Evolutionary conservation across 2,329 filamentous ascomycete species (phyloP), one percentile per base, ranked within the genome.

Genomic region (Venturia oleaginea): DNA sequence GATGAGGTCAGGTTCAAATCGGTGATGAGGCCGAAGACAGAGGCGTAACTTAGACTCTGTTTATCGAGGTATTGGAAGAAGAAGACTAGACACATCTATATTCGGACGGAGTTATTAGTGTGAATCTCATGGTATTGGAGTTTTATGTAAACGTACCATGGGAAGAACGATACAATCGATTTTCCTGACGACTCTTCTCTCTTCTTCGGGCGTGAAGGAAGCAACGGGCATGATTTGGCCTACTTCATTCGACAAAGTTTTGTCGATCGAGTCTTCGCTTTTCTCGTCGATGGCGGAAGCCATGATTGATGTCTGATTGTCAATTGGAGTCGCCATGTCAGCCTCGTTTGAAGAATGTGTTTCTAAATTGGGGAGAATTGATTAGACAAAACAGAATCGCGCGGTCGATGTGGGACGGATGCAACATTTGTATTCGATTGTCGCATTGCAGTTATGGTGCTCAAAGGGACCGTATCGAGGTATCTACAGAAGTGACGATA

Each of bases 41-140:
- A 73, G 1, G 79, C 80, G 69, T 82, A 83, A 67, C 75, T 79
- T 1, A 83, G 72, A 64, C 76, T 79, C 61, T 82, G 80, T 70
- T 79, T 83, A 71, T 82, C 77, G 10, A 80, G 69, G 59, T 79
- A 71, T 66, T 72, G 70, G 0, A 67, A 65, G 67, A 72, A 69
- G 64, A 73, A 72, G 48, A 71, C 55, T 2, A 37, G 8, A 27
- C 55, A 59, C 55, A 59, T 59, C 55, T 24, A n/a, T 7, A 17
- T 4, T 11, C 4, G 1, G 17, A 15, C 38, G n/a, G n/a, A n/a
- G n/a, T 43, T 17, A 17, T 43, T 13, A 43, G 40, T 17, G 37
- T 19, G 2, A 43, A 2, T 3, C n/a, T n/a, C 2, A 43, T 24
- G 17, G 4, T 22, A n/a, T 22, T 24, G 43, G 19, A 22, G n/a